Evolutionary conservation across 2,329 filamentous ascomycete species (phyloP).

Genomic region (Colletotrichum tropicale): DNA sequence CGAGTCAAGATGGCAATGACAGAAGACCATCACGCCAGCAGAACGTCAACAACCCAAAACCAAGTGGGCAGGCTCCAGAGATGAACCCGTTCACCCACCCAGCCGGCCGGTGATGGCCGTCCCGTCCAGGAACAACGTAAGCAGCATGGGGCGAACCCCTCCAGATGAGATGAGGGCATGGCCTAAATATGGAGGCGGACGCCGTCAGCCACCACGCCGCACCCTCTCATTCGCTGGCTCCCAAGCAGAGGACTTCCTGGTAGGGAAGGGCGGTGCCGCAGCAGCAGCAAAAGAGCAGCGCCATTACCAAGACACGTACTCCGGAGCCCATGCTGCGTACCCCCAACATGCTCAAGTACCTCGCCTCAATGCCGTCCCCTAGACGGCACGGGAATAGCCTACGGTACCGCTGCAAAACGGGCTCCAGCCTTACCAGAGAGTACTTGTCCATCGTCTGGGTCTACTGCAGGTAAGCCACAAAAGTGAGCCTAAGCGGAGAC

Average conservation of each 20-base stretch:
- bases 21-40: neutral
- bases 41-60: neutral
- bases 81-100: neutral
- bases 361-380: neutral
- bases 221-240: neutral
- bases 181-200: conserved; percentile 13
- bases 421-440: neutral
- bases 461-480: conserved; percentile 12
- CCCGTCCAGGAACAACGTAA: neutral
- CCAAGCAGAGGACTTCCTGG: neutral
- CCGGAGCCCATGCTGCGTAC: neutral
- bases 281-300: neutral
- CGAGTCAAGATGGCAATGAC: neutral
- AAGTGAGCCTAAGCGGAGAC: conserved; percentile 8
- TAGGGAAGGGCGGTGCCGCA: neutral
- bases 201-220: conserved; percentile 13
- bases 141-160: neutral
- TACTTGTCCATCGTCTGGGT: neutral
- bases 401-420: neutral
- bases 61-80: neutral
- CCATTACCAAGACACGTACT: neutral
- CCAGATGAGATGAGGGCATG: neutral
- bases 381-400: neutral
- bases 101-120: neutral
- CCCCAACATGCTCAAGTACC: neutral